Base-by-base conservation (phyloP, 352 stramenopile genomes). In the Pythium brachiatum region DNA sequence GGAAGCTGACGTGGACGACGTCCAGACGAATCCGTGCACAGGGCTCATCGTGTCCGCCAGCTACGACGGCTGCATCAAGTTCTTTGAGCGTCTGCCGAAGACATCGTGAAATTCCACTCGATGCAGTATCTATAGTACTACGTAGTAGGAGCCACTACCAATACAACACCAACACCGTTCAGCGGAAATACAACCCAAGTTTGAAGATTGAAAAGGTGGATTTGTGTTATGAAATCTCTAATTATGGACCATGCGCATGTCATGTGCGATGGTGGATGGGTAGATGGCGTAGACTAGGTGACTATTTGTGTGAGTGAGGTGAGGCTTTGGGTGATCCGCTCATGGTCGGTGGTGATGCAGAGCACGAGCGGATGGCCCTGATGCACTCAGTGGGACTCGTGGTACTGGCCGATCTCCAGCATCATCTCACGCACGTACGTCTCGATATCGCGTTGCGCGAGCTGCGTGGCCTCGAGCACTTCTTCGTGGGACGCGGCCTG, bases 401-500 rank as follows among this genome's bases (percentile, higher is more conserved):
- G 69, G 51, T 78, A 58, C 51, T 70, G 59, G 41, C 73, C 75
- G 32, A 88, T 85, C 21, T 75, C 70, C 26, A 66, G 59, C 41
- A 86, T 78, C 20, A 86, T 18, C 50, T 86, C 76, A 18, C 69
- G 67, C 25, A 86, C 76, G 56, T 74, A 83, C 18, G 59, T 72
- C 64, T 86, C 74, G 26, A 86, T 78, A 36, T 83, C 72, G 51
- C 71, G 60, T 53, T 94, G 79, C n/a, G 81, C 88, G 26, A 81
- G 70, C 53, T 88, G 66, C 9, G 83, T 94, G 3, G 94, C 91
- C 44, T 97, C 89, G 18, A 98, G 78, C 11, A 98, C 95, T 80
- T 98, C 95, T 39, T 92, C 78, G 75, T 98, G 95, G 46, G 79
- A 96, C 31, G 95, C 91, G 27, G 89, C 76, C n/a, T 62, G 46